Percentiles rank a stretch among this genome's conserved stretches.
These are phyloP conservation scores for Calocera viscosa DNA, from an alignment of 768 basidiomycete genomes.

Conservation along the genomic window DNA sequence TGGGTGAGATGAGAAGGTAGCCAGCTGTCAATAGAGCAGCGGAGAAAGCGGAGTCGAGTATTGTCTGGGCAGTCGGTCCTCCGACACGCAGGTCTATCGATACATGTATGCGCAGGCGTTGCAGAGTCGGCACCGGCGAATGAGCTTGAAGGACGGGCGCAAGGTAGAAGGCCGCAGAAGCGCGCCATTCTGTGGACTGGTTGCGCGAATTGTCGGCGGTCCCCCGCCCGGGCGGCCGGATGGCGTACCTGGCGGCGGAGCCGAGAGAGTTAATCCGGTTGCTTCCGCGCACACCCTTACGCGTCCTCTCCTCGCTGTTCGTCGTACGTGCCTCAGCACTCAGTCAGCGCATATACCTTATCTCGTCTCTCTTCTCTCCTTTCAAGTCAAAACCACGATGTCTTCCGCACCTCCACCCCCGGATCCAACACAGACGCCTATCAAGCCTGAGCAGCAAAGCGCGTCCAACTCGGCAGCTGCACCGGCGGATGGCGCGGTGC, in stretches of 20 bases:
- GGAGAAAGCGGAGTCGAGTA: too few species aligned
- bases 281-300: not conserved
- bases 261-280: not conserved
- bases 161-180: not conserved
- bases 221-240: not conserved
- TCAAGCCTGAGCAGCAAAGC: not conserved
- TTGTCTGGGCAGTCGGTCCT: not conserved
- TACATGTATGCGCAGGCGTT: not conserved
- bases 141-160: not conserved
- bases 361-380: not conserved
- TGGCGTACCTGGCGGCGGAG: not conserved
- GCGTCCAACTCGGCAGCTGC: constrained; percentile 5
- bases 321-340: not conserved
- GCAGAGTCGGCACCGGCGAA: too few species aligned
- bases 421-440: not conserved
- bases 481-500: constrained; percentile 10
- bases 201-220: constrained; percentile 7
- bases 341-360: constrained; percentile 7
- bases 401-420: constrained; percentile 9
- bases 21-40: too few species aligned
- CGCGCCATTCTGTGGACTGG: not conserved
- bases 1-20: not conserved
- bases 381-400: not conserved
- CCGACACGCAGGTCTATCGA: not conserved
- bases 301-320: not conserved